phyloP scores from a whole-genome alignment of 805 yeast genomes.

The Yarrowia osloensis region DNA sequence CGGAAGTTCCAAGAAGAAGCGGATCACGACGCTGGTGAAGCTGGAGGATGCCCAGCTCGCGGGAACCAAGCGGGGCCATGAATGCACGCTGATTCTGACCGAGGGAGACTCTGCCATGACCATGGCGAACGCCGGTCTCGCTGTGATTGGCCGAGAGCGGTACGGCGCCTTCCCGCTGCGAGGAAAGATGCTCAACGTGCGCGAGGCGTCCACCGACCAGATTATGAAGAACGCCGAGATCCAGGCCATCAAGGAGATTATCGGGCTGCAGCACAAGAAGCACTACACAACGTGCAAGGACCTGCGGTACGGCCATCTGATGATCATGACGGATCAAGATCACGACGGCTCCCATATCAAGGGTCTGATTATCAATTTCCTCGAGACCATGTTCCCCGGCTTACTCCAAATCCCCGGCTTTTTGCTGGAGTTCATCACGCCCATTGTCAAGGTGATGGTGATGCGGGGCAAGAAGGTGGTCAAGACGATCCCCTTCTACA shows the following conservation, averaged over 20 bases:
- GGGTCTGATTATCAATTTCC: constrained; percentile 88
- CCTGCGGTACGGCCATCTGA: constrained; percentile 90
- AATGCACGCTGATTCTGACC: constrained; percentile 89
- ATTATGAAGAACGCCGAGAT: constrained; percentile 91
- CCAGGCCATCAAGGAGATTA: constrained; percentile 90
- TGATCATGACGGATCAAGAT: constrained; percentile 99
- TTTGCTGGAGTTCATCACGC: constrained; percentile 90
- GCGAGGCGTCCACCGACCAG: constrained; percentile 97
- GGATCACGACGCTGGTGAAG: constrained; percentile 87
- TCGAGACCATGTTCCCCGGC: constrained; percentile 94
- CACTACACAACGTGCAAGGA: constrained; percentile 70
- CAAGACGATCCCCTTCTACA: constrained; percentile 72
- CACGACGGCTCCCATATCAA: constrained; percentile 98
- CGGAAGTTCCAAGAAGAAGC: constrained; percentile 67
- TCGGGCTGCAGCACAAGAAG: constrained; percentile 93
- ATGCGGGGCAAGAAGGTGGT: constrained; percentile 49
- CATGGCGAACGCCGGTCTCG: constrained; percentile 87
- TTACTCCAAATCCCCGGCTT: constrained; percentile 87
- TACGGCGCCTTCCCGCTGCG: constrained; percentile 95
- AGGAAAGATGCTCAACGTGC: constrained; percentile 91
- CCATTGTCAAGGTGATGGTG: constrained; percentile 87
- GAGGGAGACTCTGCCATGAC: constrained; percentile 97
- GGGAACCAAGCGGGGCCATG: constrained; percentile 87
- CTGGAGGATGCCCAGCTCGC: constrained; percentile 95
- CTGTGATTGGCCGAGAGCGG: constrained; percentile 92